Conservation (phyloP, 1,284 basidiomycete species). For the Tetrapyrgos nigripes region DNA sequence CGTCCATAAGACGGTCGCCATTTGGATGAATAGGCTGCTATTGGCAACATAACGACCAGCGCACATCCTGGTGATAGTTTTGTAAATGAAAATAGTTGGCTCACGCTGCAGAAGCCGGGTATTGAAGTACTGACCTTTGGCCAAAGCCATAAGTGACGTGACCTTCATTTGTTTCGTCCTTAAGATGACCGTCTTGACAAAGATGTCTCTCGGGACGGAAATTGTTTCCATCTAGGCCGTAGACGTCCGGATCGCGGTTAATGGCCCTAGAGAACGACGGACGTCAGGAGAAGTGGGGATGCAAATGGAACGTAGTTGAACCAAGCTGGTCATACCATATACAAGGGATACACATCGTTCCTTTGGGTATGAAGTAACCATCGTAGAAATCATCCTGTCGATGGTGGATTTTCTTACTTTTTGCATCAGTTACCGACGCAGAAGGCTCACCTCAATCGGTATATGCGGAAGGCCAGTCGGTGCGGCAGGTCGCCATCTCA, state of each 20-base stretch:
- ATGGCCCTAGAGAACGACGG: constrained; percentile 6
- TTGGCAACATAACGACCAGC: too few relatives aligned
- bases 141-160: constrained; percentile 11
- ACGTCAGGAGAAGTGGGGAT: background rate
- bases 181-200: background rate
- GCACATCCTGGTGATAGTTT: too few relatives aligned
- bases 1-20: too few relatives aligned
- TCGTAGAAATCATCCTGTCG: constrained; percentile 5
- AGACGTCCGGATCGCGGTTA: background rate
- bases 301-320: background rate
- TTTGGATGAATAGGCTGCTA: too few relatives aligned
- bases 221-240: constrained; percentile 1
- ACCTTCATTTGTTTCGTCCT: too few relatives aligned
- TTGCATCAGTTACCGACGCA: background rate
- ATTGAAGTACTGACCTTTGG: background rate
- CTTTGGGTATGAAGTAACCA: constrained; percentile 13
- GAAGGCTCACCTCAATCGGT: background rate
- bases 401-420: too few relatives aligned
- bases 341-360: constrained; percentile 2
- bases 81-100: too few relatives aligned
- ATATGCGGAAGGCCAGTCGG: constrained; percentile 8
- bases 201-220: constrained; percentile 12
- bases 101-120: too few relatives aligned
- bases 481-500: constrained; percentile 7
- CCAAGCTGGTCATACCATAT: constrained; percentile 2